Evolutionary conservation across 1,284 basidiomycete species (phyloP).

Genomic region (Tilletia caries): DNA sequence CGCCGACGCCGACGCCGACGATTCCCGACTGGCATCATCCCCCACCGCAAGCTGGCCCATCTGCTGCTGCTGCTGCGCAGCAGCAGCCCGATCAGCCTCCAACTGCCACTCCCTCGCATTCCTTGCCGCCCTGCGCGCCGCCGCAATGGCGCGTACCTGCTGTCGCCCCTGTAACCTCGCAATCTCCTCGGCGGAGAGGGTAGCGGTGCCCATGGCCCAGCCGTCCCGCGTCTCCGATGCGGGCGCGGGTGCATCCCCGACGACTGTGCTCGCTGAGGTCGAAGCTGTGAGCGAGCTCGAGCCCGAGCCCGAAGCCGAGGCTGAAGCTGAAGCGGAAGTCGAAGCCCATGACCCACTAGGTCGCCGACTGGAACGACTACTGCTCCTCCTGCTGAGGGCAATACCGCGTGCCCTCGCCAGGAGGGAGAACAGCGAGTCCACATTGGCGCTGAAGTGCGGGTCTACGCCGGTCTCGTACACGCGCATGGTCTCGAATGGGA

Average conservation of each 20-base stretch:
- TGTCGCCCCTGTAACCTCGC: neutral
- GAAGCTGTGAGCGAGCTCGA: too few relatives aligned
- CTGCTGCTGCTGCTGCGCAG: too few relatives aligned
- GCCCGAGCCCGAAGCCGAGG: too few relatives aligned
- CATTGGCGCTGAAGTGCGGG: slow-evolving; percentile 24
- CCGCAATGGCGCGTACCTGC: neutral
- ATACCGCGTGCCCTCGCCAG: neutral
- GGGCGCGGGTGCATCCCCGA: too few relatives aligned
- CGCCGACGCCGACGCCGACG: too few relatives aligned
- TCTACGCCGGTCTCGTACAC: slow-evolving; percentile 46
- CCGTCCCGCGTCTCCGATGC: neutral
- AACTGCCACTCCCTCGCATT: neutral
- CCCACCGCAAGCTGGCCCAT: too few relatives aligned
- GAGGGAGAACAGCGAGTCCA: slow-evolving; percentile 10
- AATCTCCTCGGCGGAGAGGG: neutral
- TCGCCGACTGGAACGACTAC: neutral
- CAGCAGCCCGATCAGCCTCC: neutral
- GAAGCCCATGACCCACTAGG: neutral
- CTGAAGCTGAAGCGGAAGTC: too few relatives aligned
- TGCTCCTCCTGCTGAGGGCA: neutral
- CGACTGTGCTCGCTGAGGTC: too few relatives aligned
- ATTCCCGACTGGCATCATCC: too few relatives aligned
- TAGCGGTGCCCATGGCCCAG: neutral
- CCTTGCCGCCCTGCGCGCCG: neutral
- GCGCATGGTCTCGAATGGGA: slow-evolving; percentile 33